These are phyloP conservation scores for Bretschneidera sinensis DNA, from an alignment of 345 rosid genomes.

Conservation along the genomic window DNA sequence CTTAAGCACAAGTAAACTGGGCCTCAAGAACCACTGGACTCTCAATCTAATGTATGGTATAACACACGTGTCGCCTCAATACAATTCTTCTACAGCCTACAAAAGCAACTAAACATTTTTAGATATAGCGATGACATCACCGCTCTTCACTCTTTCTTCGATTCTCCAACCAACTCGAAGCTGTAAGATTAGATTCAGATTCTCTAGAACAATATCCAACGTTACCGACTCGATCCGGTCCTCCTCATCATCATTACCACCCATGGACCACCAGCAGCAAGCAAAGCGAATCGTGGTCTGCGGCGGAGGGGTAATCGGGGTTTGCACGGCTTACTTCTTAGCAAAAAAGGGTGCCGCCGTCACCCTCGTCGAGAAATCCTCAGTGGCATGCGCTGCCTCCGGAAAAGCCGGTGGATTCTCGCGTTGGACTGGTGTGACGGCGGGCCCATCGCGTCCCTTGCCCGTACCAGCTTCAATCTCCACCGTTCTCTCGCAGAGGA, in stretches of 20 bases:
- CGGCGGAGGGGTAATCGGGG: slow-evolving; percentile 88
- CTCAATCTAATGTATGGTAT: too few relatives aligned
- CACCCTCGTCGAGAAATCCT: slow-evolving; percentile 69
- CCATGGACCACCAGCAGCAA: slow-evolving; percentile 24
- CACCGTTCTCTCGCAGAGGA: slow-evolving; percentile 73
- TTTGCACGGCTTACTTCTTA: slow-evolving; percentile 83
- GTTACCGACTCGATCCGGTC: slow-evolving; percentile 11
- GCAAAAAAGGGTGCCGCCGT: slow-evolving; percentile 65
- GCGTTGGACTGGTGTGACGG: slow-evolving; percentile 91
- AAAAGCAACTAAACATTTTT: too few relatives aligned
- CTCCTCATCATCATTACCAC: slow-evolving; percentile 17
- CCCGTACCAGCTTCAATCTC: slow-evolving; percentile 81
- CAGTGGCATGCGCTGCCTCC: slow-evolving; percentile 83
- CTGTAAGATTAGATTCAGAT: too few relatives aligned
- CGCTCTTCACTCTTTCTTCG: background rate
- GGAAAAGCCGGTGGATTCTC: slow-evolving; percentile 93
- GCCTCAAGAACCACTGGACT: too few relatives aligned
- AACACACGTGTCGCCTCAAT: too few relatives aligned
- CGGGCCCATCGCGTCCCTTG: slow-evolving; percentile 51
- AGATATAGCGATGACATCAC: background rate
- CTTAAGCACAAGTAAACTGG: too few relatives aligned
- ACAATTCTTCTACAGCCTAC: too few relatives aligned
- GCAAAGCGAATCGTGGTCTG: slow-evolving; percentile 53
- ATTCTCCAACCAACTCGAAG: background rate
- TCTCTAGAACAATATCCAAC: slow-evolving; percentile 6